A percentile compares a stretch with the other conserved stretches of the same genome.
Evolutionary conservation across 805 yeast genomes (phyloP).

Genomic region (Zygotorulaspora florentina): DNA sequence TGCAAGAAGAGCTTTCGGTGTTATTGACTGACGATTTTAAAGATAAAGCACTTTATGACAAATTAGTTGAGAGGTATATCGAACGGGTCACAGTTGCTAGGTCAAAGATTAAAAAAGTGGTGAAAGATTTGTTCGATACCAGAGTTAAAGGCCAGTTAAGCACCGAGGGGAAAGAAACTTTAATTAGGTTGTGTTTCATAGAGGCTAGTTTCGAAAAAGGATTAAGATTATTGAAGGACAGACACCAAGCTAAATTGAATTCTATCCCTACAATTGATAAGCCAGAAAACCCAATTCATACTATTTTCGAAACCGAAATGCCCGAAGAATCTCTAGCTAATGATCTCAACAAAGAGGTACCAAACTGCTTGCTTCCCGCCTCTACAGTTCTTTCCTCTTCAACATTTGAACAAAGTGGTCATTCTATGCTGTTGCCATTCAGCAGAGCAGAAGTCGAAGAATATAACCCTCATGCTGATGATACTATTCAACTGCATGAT

Average conservation of each 20-base stretch:
- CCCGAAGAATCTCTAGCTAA: slow-evolving; percentile 2
- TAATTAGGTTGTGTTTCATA: slow-evolving; percentile 64
- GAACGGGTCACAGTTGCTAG: slow-evolving; percentile 38
- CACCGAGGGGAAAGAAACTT: slow-evolving; percentile 72
- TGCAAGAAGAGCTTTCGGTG: slow-evolving; percentile 46
- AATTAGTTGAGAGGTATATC: slow-evolving; percentile 34
- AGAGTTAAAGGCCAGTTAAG: slow-evolving; percentile 54
- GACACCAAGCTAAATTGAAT: slow-evolving; percentile 13
- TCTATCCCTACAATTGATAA: not conserved
- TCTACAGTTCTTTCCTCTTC: slow-evolving; percentile 24
- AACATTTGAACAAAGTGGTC: slow-evolving; percentile 30
- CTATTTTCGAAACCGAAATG: not conserved
- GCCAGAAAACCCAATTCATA: not conserved
- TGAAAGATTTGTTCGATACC: slow-evolving; percentile 54
- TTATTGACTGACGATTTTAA: slow-evolving; percentile 40
- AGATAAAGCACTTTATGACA: slow-evolving; percentile 26
- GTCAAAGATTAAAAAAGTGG: slow-evolving; percentile 42
- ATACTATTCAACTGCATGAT: slow-evolving; percentile 31
- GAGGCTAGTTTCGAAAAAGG: slow-evolving; percentile 68
- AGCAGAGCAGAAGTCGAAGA: slow-evolving; percentile 32
- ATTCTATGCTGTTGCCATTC: slow-evolving; percentile 37
- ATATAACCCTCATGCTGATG: slow-evolving; percentile 29
- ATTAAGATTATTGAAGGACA: slow-evolving; percentile 32
- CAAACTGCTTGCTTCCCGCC: slow-evolving; percentile 2
- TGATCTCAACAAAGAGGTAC: slow-evolving; percentile 1